phyloP scores from a whole-genome alignment of 805 yeast genomes.

The Kuraishia capsulata region DNA sequence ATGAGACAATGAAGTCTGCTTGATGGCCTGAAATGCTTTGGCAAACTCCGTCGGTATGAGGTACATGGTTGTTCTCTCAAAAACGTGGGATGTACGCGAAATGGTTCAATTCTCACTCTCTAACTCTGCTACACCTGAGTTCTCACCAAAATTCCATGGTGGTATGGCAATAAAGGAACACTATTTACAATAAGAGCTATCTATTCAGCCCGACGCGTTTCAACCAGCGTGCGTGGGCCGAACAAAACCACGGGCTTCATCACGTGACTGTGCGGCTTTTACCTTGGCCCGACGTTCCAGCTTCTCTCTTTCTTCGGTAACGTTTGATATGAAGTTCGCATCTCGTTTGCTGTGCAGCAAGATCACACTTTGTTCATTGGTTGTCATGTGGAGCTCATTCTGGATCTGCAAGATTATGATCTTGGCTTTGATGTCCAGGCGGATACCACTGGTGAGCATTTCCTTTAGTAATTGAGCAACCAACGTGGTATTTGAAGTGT shows the following conservation, averaged over 20 bases:
- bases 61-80: slow-evolving; percentile 53
- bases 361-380: not conserved
- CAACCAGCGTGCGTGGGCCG: not conserved
- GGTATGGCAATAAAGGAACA: not conserved
- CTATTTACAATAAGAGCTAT: too few species aligned
- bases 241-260: not conserved
- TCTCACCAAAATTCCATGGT: too few species aligned
- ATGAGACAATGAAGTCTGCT: slow-evolving; percentile 71
- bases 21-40: slow-evolving; percentile 57
- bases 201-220: not conserved
- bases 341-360: slow-evolving; percentile 1
- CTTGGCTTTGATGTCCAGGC: slow-evolving; percentile 18
- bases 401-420: slow-evolving; percentile 16
- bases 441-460: slow-evolving; percentile 18
- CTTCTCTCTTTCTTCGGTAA: not conserved
- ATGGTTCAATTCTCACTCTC: not conserved
- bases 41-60: slow-evolving; percentile 63
- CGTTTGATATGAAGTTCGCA: not conserved
- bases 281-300: not conserved
- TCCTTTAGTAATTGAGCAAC: slow-evolving; percentile 17
- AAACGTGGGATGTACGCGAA: too few species aligned
- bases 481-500: slow-evolving; percentile 15
- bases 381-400: not conserved
- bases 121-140: not conserved
- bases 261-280: not conserved